Base-by-base conservation (phyloP, 257 asterid genomes). In the Leonotis leonurus region DNA sequence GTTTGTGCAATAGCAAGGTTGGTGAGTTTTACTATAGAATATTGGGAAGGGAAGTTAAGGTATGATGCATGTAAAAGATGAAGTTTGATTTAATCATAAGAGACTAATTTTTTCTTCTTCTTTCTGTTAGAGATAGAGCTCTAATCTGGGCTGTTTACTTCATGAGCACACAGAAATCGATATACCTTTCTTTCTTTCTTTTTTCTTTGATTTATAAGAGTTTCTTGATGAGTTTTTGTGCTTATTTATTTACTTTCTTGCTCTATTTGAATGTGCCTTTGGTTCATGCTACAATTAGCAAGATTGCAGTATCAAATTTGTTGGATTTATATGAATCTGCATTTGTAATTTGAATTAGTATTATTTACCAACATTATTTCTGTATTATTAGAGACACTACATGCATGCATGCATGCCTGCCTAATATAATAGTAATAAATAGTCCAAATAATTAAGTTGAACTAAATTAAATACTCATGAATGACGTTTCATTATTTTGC, bases 1-100 rank as follows among this genome's bases (percentile, higher is more conserved):
- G 17, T 51, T 60, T 69, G 71, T 67, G 73, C 60, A 65, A 65
- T 69, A 62, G 67, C 56, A 44, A 55, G 70, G 48, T 62, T 17
- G 58, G 25, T 55, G 63, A 67, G 60, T 64, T 63, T 54, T 62
- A 62, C 64, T 49, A 24, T 61, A 71, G 60, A 60, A 64, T 46
- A 30, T 64, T 30, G 33, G 52, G 33, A 53, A 51, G 65, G 46
- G 20, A 40, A 57, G 7, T 43, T 22, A 53, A 51, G 65, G 46
- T 26, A 40, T 62, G 7, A 37, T 22, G 63, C 57, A 30, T 50
- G 66, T 32, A 50, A 56, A 2, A 68, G 73, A 53, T 32, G 62
- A 55, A 18, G 65, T n/a, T 67, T 44, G 22, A 33, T 35, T 58
- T 72, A 5, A 37, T 30, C 29, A 39, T 20, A 21, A 36, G 62